Percentiles rank a stretch among this genome's conserved stretches.
These are phyloP conservation scores for Metschnikowia proteae DNA, from an alignment of 805 yeast species.

Conservation along the genomic window DNA sequence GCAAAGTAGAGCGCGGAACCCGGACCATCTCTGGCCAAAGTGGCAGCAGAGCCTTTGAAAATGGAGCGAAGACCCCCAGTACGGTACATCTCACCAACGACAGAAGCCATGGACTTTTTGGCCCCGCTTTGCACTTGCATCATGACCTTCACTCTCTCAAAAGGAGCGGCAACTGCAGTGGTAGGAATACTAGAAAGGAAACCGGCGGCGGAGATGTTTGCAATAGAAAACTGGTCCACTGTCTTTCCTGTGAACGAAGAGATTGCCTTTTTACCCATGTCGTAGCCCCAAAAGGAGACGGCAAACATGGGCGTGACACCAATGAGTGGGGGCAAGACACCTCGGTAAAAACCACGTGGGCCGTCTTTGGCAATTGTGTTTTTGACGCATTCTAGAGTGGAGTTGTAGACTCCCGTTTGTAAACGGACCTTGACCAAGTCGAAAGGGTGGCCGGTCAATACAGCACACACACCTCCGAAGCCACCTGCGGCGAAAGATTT, in stretches of 20 bases:
- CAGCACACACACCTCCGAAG: constrained; percentile 95
- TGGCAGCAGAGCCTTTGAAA: constrained; percentile 88
- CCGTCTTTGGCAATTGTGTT: constrained; percentile 74
- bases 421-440: constrained; percentile 89
- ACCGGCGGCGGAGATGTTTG: constrained; percentile 85
- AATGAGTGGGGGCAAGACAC: constrained; percentile 89
- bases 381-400: constrained; percentile 64
- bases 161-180: constrained; percentile 95
- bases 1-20: constrained; percentile 96
- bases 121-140: constrained; percentile 66
- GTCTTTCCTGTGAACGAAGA: constrained; percentile 37
- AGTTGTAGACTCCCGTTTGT: constrained; percentile 72
- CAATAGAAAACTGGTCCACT: constrained; percentile 49
- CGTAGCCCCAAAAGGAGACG: constrained; percentile 97
- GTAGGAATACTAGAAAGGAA: constrained; percentile 93
- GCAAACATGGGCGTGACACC: constrained; percentile 99
- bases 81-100: constrained; percentile 62
- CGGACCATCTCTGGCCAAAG: constrained; percentile 95
- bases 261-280: constrained; percentile 80
- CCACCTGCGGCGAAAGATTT: constrained; percentile 93
- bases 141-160: constrained; percentile 92
- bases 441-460: constrained; percentile 93
- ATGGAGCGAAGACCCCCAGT: constrained; percentile 83
- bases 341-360: constrained; percentile 78
- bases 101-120: constrained; percentile 50